Evolutionary conservation across 1,284 basidiomycete species (phyloP).

Genomic region (Sanghuangporus sanghuang): DNA sequence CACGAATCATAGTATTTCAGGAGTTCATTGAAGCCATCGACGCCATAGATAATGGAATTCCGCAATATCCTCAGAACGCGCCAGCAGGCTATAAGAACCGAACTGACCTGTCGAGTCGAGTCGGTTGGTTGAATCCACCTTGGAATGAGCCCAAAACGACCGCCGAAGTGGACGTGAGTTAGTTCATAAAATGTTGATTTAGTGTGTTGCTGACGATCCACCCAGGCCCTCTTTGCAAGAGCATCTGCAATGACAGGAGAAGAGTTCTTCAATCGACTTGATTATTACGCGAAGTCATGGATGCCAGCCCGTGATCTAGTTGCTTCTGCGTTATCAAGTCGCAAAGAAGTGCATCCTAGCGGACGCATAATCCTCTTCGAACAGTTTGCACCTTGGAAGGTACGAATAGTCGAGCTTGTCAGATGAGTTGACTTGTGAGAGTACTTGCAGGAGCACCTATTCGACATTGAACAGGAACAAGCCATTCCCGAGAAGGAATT

Average conservation of each 20-base stretch:
- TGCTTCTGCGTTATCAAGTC: slow-evolving; percentile 54
- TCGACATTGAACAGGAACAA: slow-evolving; percentile 71
- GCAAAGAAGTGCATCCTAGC: slow-evolving; percentile 61
- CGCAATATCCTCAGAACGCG: slow-evolving; percentile 62
- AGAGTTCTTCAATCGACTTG: slow-evolving; percentile 81
- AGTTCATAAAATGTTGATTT: slow-evolving; percentile 8
- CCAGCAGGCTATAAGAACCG: slow-evolving; percentile 66
- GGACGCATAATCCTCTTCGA: slow-evolving; percentile 84
- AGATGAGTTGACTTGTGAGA: slow-evolving; percentile 58
- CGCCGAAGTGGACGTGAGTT: slow-evolving; percentile 64
- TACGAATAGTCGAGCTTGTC: slow-evolving; percentile 31
- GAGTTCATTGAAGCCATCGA: slow-evolving; percentile 95
- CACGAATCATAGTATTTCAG: slow-evolving; percentile 30
- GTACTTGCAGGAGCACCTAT: slow-evolving; percentile 77
- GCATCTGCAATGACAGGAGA: slow-evolving; percentile 82
- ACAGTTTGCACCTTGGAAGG: slow-evolving; percentile 86
- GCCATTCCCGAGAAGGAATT: slow-evolving; percentile 40
- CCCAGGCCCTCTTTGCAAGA: slow-evolving; percentile 27
- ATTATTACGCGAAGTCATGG: slow-evolving; percentile 88
- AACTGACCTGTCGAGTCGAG: slow-evolving; percentile 81
- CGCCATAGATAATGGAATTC: slow-evolving; percentile 93
- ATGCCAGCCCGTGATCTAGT: slow-evolving; percentile 89
- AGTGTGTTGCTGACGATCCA: slow-evolving; percentile 20
- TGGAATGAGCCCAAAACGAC: slow-evolving; percentile 80
- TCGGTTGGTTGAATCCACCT: slow-evolving; percentile 79